Evolutionary conservation across 495 filamentous ascomycete species (phyloP).

Genomic region (Astrocystis sublimbata): DNA sequence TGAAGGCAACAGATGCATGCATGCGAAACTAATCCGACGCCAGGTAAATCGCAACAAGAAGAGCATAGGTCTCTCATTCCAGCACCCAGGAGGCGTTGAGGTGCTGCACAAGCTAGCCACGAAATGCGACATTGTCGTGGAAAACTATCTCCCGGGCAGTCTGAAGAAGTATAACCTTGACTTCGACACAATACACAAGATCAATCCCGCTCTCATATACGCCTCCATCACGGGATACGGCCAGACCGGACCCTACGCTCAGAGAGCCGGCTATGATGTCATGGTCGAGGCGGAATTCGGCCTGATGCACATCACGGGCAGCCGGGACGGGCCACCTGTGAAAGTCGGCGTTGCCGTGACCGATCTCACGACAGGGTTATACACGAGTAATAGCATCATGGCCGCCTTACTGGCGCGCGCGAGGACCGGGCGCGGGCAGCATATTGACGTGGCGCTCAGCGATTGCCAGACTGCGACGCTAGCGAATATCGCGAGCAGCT

Average conservation of each 20-base stretch:
- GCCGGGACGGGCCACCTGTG: constrained; percentile 83
- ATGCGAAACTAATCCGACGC: constrained; percentile 12
- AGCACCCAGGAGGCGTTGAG: constrained; percentile 75
- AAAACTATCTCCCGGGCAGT: constrained; percentile 91
- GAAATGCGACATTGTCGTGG: constrained; percentile 88
- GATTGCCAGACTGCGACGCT: constrained; percentile 94
- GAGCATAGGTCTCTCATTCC: constrained; percentile 88
- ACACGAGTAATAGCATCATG: constrained; percentile 96
- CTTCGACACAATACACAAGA: constrained; percentile 70
- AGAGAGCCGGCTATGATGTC: constrained; percentile 93
- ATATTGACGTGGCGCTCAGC: constrained; percentile 87
- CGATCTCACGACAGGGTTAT: constrained; percentile 93
- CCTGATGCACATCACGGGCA: constrained; percentile 96
- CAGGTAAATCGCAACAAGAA: constrained; percentile 97
- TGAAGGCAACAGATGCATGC: neutral
- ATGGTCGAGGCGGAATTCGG: constrained; percentile 99
- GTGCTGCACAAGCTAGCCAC: constrained; percentile 83
- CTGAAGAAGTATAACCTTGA: constrained; percentile 92
- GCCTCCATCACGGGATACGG: constrained; percentile 70
- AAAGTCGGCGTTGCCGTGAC: constrained; percentile 98
- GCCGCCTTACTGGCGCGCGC: constrained; percentile 76
- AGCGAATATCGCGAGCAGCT: constrained; percentile 90
- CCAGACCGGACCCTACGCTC: constrained; percentile 88
- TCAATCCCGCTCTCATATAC: constrained; percentile 78
- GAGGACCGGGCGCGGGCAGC: constrained; percentile 66